Conservation (phyloP, 148 eudicot genomes). For the Amaranthus palmeri region DNA sequence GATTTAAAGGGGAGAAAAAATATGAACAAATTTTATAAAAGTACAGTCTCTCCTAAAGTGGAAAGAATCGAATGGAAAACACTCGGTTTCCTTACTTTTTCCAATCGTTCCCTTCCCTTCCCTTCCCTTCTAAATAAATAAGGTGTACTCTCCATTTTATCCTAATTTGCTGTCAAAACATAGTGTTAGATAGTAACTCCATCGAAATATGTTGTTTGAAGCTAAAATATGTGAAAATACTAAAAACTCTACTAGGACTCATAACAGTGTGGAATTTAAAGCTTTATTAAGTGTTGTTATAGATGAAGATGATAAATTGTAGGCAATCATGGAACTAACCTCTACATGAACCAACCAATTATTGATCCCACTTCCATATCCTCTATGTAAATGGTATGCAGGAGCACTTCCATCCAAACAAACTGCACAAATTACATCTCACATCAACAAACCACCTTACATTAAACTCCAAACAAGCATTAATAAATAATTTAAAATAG, state of each 20-base stretch:
- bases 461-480: constrained; percentile 3
- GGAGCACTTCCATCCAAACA: constrained; percentile 76
- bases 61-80: too few species aligned
- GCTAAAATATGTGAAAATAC: not conserved
- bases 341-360: constrained; percentile 60
- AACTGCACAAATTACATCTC: constrained; percentile 30
- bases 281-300: not conserved
- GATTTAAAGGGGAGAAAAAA: too few species aligned
- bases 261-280: not conserved
- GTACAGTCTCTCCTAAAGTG: too few species aligned
- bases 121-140: too few species aligned
- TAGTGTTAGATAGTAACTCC: too few species aligned
- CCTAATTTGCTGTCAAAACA: too few species aligned
- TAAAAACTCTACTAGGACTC: not conserved
- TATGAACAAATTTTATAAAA: too few species aligned
- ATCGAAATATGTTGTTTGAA: not conserved
- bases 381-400: constrained; percentile 57
- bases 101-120: too few species aligned
- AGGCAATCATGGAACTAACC: constrained; percentile 26
- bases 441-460: constrained; percentile 6
- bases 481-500: too few species aligned
- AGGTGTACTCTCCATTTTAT: too few species aligned
- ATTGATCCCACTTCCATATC: constrained; percentile 51
- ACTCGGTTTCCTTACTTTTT: too few species aligned
- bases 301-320: not conserved